Percentiles rank a stretch among this genome's conserved stretches.
Evolutionary conservation across 768 basidiomycete genomes (phyloP).

Genomic region (Boletus bicolor): DNA sequence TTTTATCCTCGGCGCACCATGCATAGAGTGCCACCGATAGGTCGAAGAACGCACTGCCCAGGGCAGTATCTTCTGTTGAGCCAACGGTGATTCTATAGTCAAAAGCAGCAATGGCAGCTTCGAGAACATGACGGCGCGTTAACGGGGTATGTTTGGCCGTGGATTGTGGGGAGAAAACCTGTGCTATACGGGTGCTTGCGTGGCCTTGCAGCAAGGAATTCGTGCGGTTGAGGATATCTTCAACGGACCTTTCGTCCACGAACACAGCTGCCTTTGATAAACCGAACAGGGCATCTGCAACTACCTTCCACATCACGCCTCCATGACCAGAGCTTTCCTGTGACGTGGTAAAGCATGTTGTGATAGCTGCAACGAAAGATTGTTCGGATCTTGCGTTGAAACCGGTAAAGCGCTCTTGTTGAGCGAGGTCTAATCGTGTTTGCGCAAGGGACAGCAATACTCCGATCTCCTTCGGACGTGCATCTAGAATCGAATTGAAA

Average conservation of each 20-base stretch:
- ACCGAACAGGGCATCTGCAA: constrained; percentile 71
- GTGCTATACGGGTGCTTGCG: constrained; percentile 40
- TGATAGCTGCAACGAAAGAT: constrained; percentile 65
- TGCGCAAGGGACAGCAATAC: constrained; percentile 69
- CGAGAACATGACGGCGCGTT: constrained; percentile 39
- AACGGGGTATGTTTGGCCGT: constrained; percentile 23
- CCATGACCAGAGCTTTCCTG: constrained; percentile 60
- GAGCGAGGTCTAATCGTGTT: constrained; percentile 69
- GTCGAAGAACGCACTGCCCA: constrained; percentile 71
- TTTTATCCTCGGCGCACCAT: constrained; percentile 38
- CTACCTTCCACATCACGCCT: constrained; percentile 76
- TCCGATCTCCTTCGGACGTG: constrained; percentile 65
- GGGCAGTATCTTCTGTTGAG: constrained; percentile 45
- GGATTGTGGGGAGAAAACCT: constrained; percentile 36
- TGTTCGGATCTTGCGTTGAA: constrained; percentile 71
- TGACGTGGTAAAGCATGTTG: constrained; percentile 46
- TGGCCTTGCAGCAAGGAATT: constrained; percentile 39
- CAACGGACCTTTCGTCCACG: constrained; percentile 41
- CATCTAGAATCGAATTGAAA: constrained; percentile 53
- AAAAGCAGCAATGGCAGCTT: constrained; percentile 57
- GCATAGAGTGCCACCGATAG: constrained; percentile 59
- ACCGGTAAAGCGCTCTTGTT: constrained; percentile 60
- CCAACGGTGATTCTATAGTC: constrained; percentile 59
- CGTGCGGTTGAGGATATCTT: constrained; percentile 33
- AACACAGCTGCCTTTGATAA: constrained; percentile 55